Evolutionary conservation across 1,284 basidiomycete genomes (phyloP), one percentile per base, ranked within the genome.

Genomic region (Athelia sp.): DNA sequence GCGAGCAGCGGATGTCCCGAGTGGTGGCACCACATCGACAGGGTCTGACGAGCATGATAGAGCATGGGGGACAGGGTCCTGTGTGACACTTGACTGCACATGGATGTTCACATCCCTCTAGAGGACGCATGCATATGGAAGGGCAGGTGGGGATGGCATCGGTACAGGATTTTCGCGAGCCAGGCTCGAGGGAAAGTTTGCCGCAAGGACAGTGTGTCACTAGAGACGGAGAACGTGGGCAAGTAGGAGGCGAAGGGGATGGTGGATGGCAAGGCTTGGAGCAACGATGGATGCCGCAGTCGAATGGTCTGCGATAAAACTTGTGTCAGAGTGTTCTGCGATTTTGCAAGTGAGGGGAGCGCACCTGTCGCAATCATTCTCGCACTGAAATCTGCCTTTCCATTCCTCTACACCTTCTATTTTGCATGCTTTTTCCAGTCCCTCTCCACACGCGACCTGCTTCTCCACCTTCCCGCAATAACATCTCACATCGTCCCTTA

Each of bases 121-220:
- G 76, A 0, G 72, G 69, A 61, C 84, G 90, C 50, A 76, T 75
- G 62, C 93, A 96, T 0, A 67, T 67, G 0, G 79, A 79, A 2
- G 66, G 60, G 61, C 94, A 97, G 0, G 87, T 92, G 1, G 90
- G 90, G 50, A 96, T 82, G 2, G 84, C 83, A 13, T 84, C 82
- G 2, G 79, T 73, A 62, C 93, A 97, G 13, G 71, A 67, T 0
- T 63, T 62, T 3, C 93, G 84, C 1, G 75, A 56, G 4, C 75
- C 54, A 1, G 72, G 63, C 3, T 71, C 66, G 43, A 93, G 78
- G 0, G 72, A 67, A 13, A 81, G 77, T 48, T 81, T 79, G 11
- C 90, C 90, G 56, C 93, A 97, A 0, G 93, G 90, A 62, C 94
- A 97, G 36, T 79, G 79, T 0, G 75, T 78, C 47, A 94, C 72